Base-by-base conservation (phyloP, 257 asterid species). In the Parsonsia alboflavescens region DNA sequence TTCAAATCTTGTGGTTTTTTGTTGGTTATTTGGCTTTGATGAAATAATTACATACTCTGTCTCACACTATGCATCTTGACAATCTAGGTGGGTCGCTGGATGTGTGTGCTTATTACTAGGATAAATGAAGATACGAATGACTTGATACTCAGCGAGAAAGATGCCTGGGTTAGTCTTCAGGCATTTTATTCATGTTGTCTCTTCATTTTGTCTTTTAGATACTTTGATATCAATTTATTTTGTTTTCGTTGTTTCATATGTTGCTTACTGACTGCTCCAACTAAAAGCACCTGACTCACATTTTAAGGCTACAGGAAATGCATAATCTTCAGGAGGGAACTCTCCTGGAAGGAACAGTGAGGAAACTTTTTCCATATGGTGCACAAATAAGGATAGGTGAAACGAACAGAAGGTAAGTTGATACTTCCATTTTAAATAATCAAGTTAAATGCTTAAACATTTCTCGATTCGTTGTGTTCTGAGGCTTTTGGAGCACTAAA, bases 381-480 rank as follows among this genome's bases (percentile, higher is more conserved):
- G 98, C 97, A 28, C 98, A 92, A 80, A 90, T 95, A 73, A 78
- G 89, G 92, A 88, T 92, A 72, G 97, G 98, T 17, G 94, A 92
- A 73, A 88, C 86, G 62, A 95, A 92, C 44, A 85, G 99, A 81
- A 89, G 99, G 98, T 95, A 75, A 84, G 79, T 67, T 67, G n/a
- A 70, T 3, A 9, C 64, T 62, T 74, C 57, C 4, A 30, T 24
- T 24, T 33, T 16, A 52, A 53, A 19, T 33, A 30, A 19, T 49
- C 61, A 10, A 15, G 7, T 62, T 22, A 59, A 24, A n/a, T 71
- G 53, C 36, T 19, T 76, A 50, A 69, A 16, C 17, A 39, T 53
- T 66, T 17, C 15, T 10, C 45, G 19, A 33, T 50, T 15, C 28
- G 16, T 30, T 30, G 49, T 54, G 24, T 54, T 73, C 7, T 46